A percentile compares a stretch with the other conserved stretches of the same genome.
These are phyloP conservation scores for Moesziomyces parantarcticus DNA, from an alignment of 1,284 basidiomycete genomes.

Conservation along the genomic window DNA sequence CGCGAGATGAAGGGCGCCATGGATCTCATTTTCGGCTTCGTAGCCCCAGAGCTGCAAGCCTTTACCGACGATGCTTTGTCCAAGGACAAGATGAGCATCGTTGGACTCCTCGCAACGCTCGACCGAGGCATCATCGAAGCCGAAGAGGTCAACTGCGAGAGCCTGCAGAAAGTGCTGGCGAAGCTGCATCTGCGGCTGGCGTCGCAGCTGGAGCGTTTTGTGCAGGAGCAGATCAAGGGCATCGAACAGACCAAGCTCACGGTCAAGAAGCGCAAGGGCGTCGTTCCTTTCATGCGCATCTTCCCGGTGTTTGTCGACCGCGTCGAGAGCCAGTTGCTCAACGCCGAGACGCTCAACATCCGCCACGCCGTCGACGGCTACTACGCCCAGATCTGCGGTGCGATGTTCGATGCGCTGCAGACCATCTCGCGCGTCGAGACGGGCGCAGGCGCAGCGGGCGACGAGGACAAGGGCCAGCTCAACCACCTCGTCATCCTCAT, in stretches of 20 bases:
- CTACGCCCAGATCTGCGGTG: conserved; percentile 86
- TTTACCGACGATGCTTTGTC: conserved; percentile 84
- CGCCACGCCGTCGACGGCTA: conserved; percentile 81
- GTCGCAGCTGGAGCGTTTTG: conserved; percentile 47
- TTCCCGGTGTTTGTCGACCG: conserved; percentile 89
- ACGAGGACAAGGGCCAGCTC: conserved; percentile 87
- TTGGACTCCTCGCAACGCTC: conserved; percentile 82
- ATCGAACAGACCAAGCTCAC: conserved; percentile 86
- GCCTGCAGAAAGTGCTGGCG: conserved; percentile 78
- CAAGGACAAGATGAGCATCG: conserved; percentile 82
- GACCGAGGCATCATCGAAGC: conserved; percentile 84
- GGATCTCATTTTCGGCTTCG: conserved; percentile 94
- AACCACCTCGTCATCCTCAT: conserved; percentile 96
- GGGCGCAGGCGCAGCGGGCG: conserved; percentile 68
- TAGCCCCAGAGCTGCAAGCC: conserved; percentile 82
- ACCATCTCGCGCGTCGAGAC: conserved; percentile 92
- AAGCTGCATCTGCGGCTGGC: conserved; percentile 76
- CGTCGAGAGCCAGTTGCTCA: conserved; percentile 84
- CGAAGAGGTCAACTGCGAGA: conserved; percentile 80
- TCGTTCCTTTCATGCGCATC: conserved; percentile 90
- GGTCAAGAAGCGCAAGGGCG: conserved; percentile 89
- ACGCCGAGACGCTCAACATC: conserved; percentile 77
- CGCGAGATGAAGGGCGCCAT: conserved; percentile 73
- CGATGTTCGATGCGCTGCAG: conserved; percentile 91
- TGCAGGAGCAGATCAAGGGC: conserved; percentile 80